Percentiles rank a stretch among this genome's conserved stretches.
Evolutionary conservation across 1,284 basidiomycete species (phyloP).

Genomic region (Spongispora temasekensis): DNA sequence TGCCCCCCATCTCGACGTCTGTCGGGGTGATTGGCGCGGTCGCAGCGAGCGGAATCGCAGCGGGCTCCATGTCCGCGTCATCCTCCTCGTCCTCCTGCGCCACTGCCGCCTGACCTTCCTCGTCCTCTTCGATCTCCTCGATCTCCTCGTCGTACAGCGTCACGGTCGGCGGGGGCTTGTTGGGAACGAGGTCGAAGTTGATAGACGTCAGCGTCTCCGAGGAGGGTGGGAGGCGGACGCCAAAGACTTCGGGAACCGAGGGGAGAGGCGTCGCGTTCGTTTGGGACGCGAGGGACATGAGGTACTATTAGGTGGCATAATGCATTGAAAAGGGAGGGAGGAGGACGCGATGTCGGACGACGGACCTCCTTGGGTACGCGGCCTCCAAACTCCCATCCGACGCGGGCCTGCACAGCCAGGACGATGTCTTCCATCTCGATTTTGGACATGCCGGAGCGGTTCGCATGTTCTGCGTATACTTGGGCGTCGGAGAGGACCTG

Average conservation of each 20-base stretch:
- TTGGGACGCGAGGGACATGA: constrained; percentile 85
- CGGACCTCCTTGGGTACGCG: constrained; percentile 93
- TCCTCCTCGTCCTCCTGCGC: constrained; percentile 50
- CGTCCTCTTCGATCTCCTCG: constrained; percentile 69
- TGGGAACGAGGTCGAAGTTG: constrained; percentile 93
- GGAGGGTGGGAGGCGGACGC: constrained; percentile 83
- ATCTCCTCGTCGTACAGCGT: constrained; percentile 77
- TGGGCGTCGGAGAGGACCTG: constrained; percentile 91
- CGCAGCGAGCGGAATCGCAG: constrained; percentile 41
- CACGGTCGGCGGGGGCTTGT: constrained; percentile 74
- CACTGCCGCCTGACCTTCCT: constrained; percentile 17
- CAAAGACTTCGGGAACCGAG: constrained; percentile 93
- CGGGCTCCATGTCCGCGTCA: constrained; percentile 63
- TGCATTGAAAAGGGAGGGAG: background rate
- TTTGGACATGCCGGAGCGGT: constrained; percentile 59
- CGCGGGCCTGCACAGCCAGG: constrained; percentile 89
- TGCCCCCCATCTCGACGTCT: constrained; percentile 62
- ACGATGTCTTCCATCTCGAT: constrained; percentile 91
- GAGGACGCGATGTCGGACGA: constrained; percentile 11
- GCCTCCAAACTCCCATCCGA: constrained; percentile 94
- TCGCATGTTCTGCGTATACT: constrained; percentile 93
- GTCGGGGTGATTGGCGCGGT: constrained; percentile 48
- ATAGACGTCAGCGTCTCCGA: constrained; percentile 86
- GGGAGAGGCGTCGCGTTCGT: constrained; percentile 91
- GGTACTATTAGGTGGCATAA: constrained; percentile 75